Base-by-base conservation (phyloP, 306 rosid genomes). In the Fagus crenata region DNA sequence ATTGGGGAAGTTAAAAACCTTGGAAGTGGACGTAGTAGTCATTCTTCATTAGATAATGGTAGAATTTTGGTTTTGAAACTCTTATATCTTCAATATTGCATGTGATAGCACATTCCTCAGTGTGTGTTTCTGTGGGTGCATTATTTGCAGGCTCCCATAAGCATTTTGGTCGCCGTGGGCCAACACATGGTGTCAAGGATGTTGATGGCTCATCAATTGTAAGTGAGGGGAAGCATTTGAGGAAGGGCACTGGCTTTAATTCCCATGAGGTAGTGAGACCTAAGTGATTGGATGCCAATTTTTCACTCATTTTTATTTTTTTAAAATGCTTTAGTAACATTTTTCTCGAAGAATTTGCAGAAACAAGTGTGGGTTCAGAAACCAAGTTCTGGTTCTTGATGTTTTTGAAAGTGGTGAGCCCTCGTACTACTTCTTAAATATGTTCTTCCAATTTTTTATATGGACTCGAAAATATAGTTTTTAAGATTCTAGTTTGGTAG, bases 361-460 rank as follows among this genome's bases (percentile, higher is more conserved):
- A 91, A 87, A 82, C 93, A 89, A 85, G 89, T 91, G 70, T 91
- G 96, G 96, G 89, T 91, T 83, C 93, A 89, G 81, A 91, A 91
- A 82, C 84, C 92, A 35, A 86, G 92, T 86, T 86, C 92, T 81
- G 96, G 93, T 78, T 83, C 90, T 22, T 91, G 81, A 80, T 37
- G 49, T 49, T 74, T 67, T 77, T 75, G 83, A 58, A 68, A 81
- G 80, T 74, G 90, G 96, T 91, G 83, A 86, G 88, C 77, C 33
- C 59, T 22, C 0, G 28, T 65, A 59, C 78, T 33, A 22, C 83
- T 59, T 80, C 71, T 80, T 82, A 40, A 69, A 39, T 43, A 32
- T 32, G 15, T 35, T 51, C 36, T 14, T 53, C 36, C 7, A 22
- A 7, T 46, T 12, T 70, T 18, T 5, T 69, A 2, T 69, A 28